phyloP scores from a whole-genome alignment of 345 rosid genomes.

The Rhizophora apiculata region DNA sequence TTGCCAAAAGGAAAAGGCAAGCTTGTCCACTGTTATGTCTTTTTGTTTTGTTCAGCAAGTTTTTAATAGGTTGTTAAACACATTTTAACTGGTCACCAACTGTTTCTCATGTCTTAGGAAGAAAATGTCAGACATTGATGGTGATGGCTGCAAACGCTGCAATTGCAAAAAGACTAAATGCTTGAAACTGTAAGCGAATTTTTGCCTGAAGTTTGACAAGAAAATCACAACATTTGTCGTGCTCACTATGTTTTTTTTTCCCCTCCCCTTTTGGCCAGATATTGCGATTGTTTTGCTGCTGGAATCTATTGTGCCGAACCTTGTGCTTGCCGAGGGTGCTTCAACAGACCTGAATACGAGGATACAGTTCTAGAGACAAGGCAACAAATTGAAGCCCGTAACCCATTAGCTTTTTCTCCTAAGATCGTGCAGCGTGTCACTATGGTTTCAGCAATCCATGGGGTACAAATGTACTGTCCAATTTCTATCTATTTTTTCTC shows the following conservation, averaged over 20 bases:
- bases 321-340: slow-evolving; percentile 59
- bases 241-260: too few relatives aligned
- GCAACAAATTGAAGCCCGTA: slow-evolving; percentile 49
- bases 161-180: slow-evolving; percentile 57
- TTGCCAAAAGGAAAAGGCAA: slow-evolving; percentile 47
- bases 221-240: too few relatives aligned
- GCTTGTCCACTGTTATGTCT: slow-evolving; percentile 6
- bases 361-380: slow-evolving; percentile 53
- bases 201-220: too few relatives aligned
- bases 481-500: background rate
- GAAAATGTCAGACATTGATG: slow-evolving; percentile 32
- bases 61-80: background rate
- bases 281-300: slow-evolving; percentile 69
- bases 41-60: slow-evolving; percentile 2
- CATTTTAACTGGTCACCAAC: background rate
- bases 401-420: slow-evolving; percentile 70
- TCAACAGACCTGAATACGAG: slow-evolving; percentile 52
- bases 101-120: slow-evolving; percentile 31
- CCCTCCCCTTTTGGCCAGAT: slow-evolving; percentile 33
- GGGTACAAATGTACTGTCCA: slow-evolving; percentile 19
- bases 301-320: slow-evolving; percentile 52
- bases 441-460: slow-evolving; percentile 20
- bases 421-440: slow-evolving; percentile 37
- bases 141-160: slow-evolving; percentile 57
- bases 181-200: slow-evolving; percentile 58